Base-by-base conservation (phyloP, 345 rosid species). In the Eucalyptus paniculata region DNA sequence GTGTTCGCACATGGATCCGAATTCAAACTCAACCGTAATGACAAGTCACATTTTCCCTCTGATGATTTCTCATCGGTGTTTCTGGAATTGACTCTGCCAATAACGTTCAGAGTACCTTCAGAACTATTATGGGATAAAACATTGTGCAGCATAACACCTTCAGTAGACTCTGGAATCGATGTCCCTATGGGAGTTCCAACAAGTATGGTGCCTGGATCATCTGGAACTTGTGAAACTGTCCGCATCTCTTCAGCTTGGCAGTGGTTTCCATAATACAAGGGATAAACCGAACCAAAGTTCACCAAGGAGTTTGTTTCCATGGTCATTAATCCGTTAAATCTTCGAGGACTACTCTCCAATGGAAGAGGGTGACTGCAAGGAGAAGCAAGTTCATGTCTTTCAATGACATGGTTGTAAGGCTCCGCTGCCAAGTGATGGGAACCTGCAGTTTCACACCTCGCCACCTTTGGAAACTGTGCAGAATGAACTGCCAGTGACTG, bases 111-210 rank as follows among this genome's bases (percentile, higher is more conserved):
- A 89, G 92, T 49, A 86, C 89, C 87, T 88, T 92, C 91, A 87
- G 83, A 58, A 92, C 89, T 86, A 10, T 91, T 69, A 90, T 82
- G 87, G 16, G 94, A 69, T 51, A 91, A 91, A 56, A 94, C 77
- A 85, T 88, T 91, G 51, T 56, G 91, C 88, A 91, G 67, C 88
- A 77, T 90, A 89, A 92, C 90, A 88, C 80, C 91, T 87, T 93
- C 91, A 54, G 90, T 49, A 88, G 91, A 88, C 88, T 92, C 92
- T n/a, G 91, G 87, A 26, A 93, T 89, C 18, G 95, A 92, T 80
- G 92, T 91, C 88, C 95, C 93, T 60, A 95, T 56, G 65, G 99
- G 99, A 93, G 93, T 95, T 89, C 99, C 99, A 88, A 95, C 91
- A 92, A 95, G 92, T 85, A 95, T 90, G 21, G 93, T 91, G 42